Evolutionary conservation across 2,329 filamentous ascomycete species (phyloP).

Genomic region (Cytospora mali): DNA sequence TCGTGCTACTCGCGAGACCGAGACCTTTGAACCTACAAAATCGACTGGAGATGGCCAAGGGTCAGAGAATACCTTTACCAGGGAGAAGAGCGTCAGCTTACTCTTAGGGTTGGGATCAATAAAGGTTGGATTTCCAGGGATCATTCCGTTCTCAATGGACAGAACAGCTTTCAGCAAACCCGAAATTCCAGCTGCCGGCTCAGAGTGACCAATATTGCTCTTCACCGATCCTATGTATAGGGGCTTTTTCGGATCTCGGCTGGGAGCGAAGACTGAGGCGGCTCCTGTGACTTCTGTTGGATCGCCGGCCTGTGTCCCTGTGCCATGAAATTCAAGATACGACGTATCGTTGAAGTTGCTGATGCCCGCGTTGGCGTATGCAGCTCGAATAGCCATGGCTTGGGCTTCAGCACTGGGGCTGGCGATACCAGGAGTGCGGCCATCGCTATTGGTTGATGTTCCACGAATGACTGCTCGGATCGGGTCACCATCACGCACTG

Average conservation of each 20-base stretch:
- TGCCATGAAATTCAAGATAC: slow-evolving; percentile 63
- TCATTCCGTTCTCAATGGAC: slow-evolving; percentile 31
- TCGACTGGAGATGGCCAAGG: slow-evolving; percentile 22
- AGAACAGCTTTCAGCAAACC: slow-evolving; percentile 32
- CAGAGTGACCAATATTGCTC: slow-evolving; percentile 33
- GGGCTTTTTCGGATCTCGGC: neutral
- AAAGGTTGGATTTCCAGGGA: slow-evolving; percentile 31
- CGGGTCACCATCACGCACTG: slow-evolving; percentile 49
- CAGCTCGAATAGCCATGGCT: slow-evolving; percentile 36
- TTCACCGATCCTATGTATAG: slow-evolving; percentile 32
- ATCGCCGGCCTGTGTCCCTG: slow-evolving; percentile 60
- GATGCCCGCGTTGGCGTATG: slow-evolving; percentile 38
- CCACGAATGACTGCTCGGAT: slow-evolving; percentile 44
- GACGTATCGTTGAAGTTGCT: too few relatives aligned
- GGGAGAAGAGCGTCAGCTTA: too few relatives aligned
- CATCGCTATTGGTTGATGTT: slow-evolving; percentile 45
- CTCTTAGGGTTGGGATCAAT: slow-evolving; percentile 28
- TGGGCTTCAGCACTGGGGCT: slow-evolving; percentile 42
- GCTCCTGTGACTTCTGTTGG: slow-evolving; percentile 46
- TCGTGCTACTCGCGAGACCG: too few relatives aligned
- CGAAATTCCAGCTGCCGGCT: slow-evolving; percentile 31
- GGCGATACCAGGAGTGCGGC: slow-evolving; percentile 44
- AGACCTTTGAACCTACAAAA: too few relatives aligned
- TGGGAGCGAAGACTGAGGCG: slow-evolving; percentile 8
- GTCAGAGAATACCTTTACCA: slow-evolving; percentile 25